A percentile compares a stretch with the other conserved stretches of the same genome.
Conservation (phyloP, 768 basidiomycete species). For the Boletus rubescentipes region DNA sequence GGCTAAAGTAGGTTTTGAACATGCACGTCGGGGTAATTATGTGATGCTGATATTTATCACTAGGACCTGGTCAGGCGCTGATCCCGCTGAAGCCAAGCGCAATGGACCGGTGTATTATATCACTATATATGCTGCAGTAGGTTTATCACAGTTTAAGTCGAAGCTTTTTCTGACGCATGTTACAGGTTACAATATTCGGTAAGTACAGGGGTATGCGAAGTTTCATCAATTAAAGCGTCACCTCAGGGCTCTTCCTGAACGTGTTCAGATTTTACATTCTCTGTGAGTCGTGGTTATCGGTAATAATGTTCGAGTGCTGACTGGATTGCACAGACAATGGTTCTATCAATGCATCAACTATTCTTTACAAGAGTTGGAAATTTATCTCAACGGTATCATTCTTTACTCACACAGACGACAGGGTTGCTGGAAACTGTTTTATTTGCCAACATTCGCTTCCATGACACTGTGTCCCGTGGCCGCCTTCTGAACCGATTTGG, state of each 20-base stretch:
- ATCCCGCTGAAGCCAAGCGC: conserved; percentile 37
- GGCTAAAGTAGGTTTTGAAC: conserved; percentile 49
- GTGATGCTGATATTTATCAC: conserved; percentile 22
- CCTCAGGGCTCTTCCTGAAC: conserved; percentile 50
- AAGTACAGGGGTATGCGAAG: neutral
- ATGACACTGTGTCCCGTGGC: conserved; percentile 88
- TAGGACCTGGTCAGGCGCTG: conserved; percentile 58
- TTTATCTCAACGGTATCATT: neutral
- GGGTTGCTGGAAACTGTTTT: conserved; percentile 75
- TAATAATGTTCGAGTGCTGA: conserved; percentile 2
- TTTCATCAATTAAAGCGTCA: conserved; percentile 12
- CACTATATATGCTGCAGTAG: conserved; percentile 63
- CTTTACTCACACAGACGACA: conserved; percentile 14
- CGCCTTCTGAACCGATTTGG: conserved; percentile 82
- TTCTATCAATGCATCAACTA: conserved; percentile 76
- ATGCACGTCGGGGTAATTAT: neutral
- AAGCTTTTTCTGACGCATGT: conserved; percentile 21
- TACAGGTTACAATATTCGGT: conserved; percentile 39
- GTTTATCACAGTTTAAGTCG: conserved; percentile 13
- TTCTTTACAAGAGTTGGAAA: conserved; percentile 67
- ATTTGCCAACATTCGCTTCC: conserved; percentile 89
- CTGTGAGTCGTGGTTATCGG: conserved; percentile 44
- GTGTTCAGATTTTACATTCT: conserved; percentile 71
- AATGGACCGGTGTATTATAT: conserved; percentile 49
- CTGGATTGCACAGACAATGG: conserved; percentile 51